Conservation (phyloP, 257 asterid genomes). For the Ballota nigra region DNA sequence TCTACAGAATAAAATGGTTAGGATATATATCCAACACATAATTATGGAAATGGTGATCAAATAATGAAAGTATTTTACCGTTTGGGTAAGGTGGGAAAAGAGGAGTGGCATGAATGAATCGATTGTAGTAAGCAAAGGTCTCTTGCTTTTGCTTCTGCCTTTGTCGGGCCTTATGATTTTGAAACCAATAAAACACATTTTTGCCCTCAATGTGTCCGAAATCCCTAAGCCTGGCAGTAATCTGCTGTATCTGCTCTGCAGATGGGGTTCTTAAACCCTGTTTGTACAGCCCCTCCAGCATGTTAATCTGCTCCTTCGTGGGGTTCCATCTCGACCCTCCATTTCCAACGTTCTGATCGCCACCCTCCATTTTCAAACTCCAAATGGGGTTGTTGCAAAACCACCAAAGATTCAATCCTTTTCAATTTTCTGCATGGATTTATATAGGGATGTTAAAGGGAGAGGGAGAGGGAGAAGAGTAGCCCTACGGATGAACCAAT, state of each 20-base stretch:
- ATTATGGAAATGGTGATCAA: too few relatives aligned
- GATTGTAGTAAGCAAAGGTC: constrained; percentile 43
- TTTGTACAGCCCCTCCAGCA: constrained; percentile 67
- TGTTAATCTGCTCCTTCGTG: constrained; percentile 76
- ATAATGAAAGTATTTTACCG: constrained; percentile 36
- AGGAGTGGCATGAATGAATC: constrained; percentile 34
- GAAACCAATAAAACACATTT: constrained; percentile 93
- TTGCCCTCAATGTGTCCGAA: constrained; percentile 85
- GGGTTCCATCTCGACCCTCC: constrained; percentile 84
- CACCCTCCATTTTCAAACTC: constrained; percentile 24
- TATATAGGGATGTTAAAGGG: constrained; percentile 27
- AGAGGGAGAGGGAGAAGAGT: not conserved
- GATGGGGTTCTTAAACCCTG: constrained; percentile 81
- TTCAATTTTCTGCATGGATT: constrained; percentile 28
- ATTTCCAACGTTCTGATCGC: constrained; percentile 24
- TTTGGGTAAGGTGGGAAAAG: constrained; percentile 38
- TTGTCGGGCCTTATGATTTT: constrained; percentile 86
- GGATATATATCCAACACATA: too few relatives aligned
- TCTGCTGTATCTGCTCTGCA: constrained; percentile 80
- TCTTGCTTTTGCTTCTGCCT: constrained; percentile 85
- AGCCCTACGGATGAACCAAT: constrained; percentile 40
- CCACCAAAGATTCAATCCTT: not conserved
- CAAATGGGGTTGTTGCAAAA: not conserved
- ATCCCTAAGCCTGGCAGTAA: constrained; percentile 50
- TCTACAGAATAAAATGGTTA: too few relatives aligned